Base-by-base conservation (phyloP, 2,329 filamentous ascomycete species). In the Podosphaera aphanis region DNA sequence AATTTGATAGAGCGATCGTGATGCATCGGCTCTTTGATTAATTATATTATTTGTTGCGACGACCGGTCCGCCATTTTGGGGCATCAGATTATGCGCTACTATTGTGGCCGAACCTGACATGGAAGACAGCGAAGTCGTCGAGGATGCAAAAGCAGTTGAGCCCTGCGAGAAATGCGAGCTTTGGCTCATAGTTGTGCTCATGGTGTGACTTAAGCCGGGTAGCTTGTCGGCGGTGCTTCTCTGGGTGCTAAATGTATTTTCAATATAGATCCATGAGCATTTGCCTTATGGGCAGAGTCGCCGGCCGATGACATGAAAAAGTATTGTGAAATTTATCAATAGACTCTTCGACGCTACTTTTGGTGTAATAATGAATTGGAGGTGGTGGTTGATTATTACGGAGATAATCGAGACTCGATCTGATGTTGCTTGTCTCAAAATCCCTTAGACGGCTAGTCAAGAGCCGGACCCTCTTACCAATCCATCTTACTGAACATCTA, bases 1-100 rank as follows among this genome's bases (percentile, higher is more conserved):
- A 61, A 93, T 93, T 63, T 95, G 88, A 63, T 93, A 98, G 20
- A 98, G 74, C 10, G 86, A 94, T 49, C 79, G 73, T 47, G 83
- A 83, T 52, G 90, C 86, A 61, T 93, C 86, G 60, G 86, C 90
- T 60, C 83, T 82, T 63, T 88, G 83, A 64, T 98, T 98, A 69
- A 98, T 93, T 61, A 98, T 93, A 62, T 93, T 94, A 61, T 82
- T 73, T 49, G 81, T 84, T 49, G 85, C 81, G 56, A 83, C 66
- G 50, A 86, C 73, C 49, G 73, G 73, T 40, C 75, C 75, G 49
- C 68, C 73, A 41, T 68, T 64, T 47, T 49, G 47, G 43, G 51
- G 39, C 48, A 50, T 51, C 44, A 45, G 48, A 45, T 62, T 61
- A 15, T 63, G 62, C 41, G 60, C 48, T 43, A 59, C 55, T 44